Conservation (phyloP, 371 early-diverging fungal genomes). For the Chytridiales sp. region DNA sequence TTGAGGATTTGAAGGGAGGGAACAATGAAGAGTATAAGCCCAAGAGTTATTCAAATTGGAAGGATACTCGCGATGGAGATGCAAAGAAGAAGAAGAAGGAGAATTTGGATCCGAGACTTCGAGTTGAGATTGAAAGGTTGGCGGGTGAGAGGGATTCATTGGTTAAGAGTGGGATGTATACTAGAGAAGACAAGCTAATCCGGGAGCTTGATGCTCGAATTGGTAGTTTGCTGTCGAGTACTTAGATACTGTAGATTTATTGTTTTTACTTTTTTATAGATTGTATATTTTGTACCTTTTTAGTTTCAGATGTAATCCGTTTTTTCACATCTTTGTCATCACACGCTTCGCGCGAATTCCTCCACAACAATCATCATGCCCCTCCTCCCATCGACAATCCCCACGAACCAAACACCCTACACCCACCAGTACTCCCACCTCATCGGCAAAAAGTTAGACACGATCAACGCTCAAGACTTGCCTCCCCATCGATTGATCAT, state of each 20-base stretch:
- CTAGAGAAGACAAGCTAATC: constrained; percentile 41
- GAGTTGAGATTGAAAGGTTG: constrained; percentile 41
- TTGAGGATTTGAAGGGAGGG: constrained; percentile 10
- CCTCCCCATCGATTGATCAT: no score
- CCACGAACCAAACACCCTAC: no score
- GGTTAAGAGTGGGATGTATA: constrained; percentile 44
- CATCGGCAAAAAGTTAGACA: no score
- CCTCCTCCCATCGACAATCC: no score
- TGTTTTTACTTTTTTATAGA: background rate
- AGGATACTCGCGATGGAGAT: background rate
- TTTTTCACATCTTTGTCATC: no score
- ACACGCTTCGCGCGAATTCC: no score
- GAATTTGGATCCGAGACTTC: constrained; percentile 30
- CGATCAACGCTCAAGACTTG: no score
- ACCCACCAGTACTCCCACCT: no score
- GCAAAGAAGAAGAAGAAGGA: constrained; percentile 6
- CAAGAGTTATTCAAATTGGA: background rate
- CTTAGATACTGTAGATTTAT: background rate
- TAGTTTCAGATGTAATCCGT: no score
- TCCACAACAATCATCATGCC: no score
- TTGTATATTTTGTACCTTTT: no score
- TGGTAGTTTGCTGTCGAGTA: constrained; percentile 17
- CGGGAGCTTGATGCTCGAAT: constrained; percentile 43
- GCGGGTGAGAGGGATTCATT: constrained; percentile 43
- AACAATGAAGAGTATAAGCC: constrained; percentile 12